Evolutionary conservation across 352 stramenopile species (phyloP), one percentile per base, ranked within the genome.

Genomic region (Globisporangium solare): DNA sequence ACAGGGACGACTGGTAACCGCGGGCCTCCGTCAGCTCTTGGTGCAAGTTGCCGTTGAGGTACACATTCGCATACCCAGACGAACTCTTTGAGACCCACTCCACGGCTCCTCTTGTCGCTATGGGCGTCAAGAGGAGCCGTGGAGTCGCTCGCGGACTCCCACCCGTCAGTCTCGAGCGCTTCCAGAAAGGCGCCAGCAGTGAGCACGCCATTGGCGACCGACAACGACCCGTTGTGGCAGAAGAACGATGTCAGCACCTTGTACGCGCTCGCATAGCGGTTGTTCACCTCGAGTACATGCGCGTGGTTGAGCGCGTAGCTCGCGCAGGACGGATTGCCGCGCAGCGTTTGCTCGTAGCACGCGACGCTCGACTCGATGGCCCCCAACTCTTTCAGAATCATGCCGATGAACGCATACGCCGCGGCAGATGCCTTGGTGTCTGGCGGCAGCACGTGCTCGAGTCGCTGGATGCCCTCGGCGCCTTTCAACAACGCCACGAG

Each of bases 331-430:
- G 73, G 68, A 21, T 73, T 65, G 11, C 71, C 62, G 4, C 48
- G 15, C n/a, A 80, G 61, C 0, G 79, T 73, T 21, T 76, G 67
- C 27, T 80, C 66, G 54, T 89, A 90, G 59, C 80, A 91, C 15
- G 20, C 35, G 13, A 88, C 66, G 31, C 69, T 74, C 5, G 75
- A 66, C 11, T 86, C 69, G 17, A 91, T 35, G 10, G 65, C 80
- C 0, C 83, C 61, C 58, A 74, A 80, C 43, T 93, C 83, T 54
- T 91, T 93, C 8, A 89, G 42, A 57, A 93, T 80, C 0, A 80
- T 89, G 5, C 76, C 83, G 4, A 88, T 74, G 56, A 87, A 93
- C 13, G 80, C 83, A 43, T 90, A 91, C 15, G 75, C 79, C 3
- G 76, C 70, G 22, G 76, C 83, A 11, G 80, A 74, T 12, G 77